A percentile compares a stretch with the other conserved stretches of the same genome.
Evolutionary conservation across 2,329 filamentous ascomycete species (phyloP).

Genomic region (Dothideomycetes sp.): DNA sequence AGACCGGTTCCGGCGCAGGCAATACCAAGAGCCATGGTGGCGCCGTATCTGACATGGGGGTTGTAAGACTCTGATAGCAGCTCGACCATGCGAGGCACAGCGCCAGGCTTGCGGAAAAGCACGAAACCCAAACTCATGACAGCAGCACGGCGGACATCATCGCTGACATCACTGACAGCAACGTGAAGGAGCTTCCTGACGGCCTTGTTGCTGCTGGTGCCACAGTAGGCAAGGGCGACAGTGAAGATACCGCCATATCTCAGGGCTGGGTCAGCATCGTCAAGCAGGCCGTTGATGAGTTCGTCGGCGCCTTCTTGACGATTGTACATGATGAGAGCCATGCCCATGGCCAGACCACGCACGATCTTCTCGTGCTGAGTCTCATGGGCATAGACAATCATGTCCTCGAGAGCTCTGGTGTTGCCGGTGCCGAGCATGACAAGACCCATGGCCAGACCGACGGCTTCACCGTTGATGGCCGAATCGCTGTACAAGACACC

Average conservation of each 20-base stretch:
- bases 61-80: slow-evolving; percentile 97
- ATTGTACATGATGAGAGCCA: slow-evolving; percentile 97
- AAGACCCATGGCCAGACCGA: slow-evolving; percentile 90
- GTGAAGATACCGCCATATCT: slow-evolving; percentile 98
- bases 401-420: slow-evolving; percentile 82
- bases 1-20: slow-evolving; percentile 94
- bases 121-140: slow-evolving; percentile 99
- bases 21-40: slow-evolving; percentile 96
- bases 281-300: slow-evolving; percentile 84
- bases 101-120: slow-evolving; percentile 93
- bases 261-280: slow-evolving; percentile 85
- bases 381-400: slow-evolving; percentile 96
- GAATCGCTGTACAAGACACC: slow-evolving; percentile 86
- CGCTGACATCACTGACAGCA: slow-evolving; percentile 94
- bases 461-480: slow-evolving; percentile 91
- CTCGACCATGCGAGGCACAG: slow-evolving; percentile 97
- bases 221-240: slow-evolving; percentile 94
- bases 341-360: slow-evolving; percentile 85
- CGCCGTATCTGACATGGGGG: slow-evolving; percentile 93
- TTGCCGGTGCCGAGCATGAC: slow-evolving; percentile 99
- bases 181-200: slow-evolving; percentile 92
- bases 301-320: slow-evolving; percentile 92
- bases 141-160: slow-evolving; percentile 89
- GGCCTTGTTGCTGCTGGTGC: slow-evolving; percentile 96
- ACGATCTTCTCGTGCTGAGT: slow-evolving; percentile 99